Percentiles rank a stretch among this genome's conserved stretches.
Evolutionary conservation across 208 protist genomes (phyloP).

Genomic region (Lotmaria passim): DNA sequence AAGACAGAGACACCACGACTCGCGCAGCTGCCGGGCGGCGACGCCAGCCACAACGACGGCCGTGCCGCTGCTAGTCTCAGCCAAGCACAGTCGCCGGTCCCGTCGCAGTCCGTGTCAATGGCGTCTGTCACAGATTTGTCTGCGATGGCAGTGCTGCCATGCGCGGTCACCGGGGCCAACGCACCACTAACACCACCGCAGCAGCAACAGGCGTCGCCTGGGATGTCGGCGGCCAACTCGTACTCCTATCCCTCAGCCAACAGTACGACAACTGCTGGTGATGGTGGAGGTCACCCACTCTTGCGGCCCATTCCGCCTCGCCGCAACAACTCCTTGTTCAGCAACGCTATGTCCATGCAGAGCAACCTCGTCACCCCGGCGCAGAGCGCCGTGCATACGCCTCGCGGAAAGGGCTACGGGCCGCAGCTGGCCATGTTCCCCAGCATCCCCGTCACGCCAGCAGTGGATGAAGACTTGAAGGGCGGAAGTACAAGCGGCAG

Average conservation of each 20-base stretch:
- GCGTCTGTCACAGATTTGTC: not conserved
- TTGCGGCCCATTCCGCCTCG: not conserved
- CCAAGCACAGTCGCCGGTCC: conserved; percentile 3
- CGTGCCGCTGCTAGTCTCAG: conserved; percentile 1
- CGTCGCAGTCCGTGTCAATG: conserved; percentile 4
- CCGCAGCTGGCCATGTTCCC: conserved; percentile 15
- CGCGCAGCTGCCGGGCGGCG: conserved; percentile 11
- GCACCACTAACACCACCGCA: not conserved
- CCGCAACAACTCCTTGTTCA: conserved; percentile 19
- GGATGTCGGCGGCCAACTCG: conserved; percentile 4
- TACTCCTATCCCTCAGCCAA: not conserved
- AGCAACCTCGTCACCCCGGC: conserved; percentile 20
- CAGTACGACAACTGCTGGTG: not conserved
- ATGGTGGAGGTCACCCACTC: not conserved
- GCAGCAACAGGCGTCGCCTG: not conserved
- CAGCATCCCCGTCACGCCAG: conserved; percentile 17
- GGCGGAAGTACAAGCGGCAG: too few species aligned
- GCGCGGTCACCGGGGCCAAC: not conserved
- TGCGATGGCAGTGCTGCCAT: not conserved
- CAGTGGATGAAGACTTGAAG: not conserved
- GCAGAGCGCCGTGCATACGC: conserved; percentile 19
- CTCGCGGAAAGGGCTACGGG: not conserved
- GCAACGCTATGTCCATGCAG: conserved; percentile 17
- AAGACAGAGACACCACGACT: conserved; percentile 19
- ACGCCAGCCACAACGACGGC: conserved; percentile 2